Evolutionary conservation across 495 filamentous ascomycete genomes (phyloP).

Genomic region (Oleoguttula mirabilis): DNA sequence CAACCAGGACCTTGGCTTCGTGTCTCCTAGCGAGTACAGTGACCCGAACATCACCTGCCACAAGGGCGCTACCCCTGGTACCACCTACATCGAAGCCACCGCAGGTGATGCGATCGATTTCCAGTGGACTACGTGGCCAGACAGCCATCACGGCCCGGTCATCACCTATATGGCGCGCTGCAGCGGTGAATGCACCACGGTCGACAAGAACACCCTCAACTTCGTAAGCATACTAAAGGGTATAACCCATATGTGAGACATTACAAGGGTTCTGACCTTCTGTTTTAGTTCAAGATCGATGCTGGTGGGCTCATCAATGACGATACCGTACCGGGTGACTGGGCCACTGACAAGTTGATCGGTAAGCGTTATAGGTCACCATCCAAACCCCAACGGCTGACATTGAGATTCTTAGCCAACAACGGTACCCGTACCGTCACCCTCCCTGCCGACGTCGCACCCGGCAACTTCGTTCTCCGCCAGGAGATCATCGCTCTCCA

Average conservation of each 20-base stretch:
- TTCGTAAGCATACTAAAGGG: too few relatives aligned
- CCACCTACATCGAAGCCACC: slow-evolving; percentile 34
- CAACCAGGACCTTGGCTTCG: slow-evolving; percentile 44
- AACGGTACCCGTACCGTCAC: slow-evolving; percentile 58
- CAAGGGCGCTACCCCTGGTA: slow-evolving; percentile 41
- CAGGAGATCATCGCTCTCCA: slow-evolving; percentile 78
- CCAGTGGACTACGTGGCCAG: slow-evolving; percentile 46
- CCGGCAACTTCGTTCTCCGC: slow-evolving; percentile 69
- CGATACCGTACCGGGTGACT: slow-evolving; percentile 40
- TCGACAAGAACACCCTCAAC: too few relatives aligned
- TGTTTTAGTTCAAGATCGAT: slow-evolving; percentile 72
- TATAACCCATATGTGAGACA: too few relatives aligned
- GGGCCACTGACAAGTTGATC: slow-evolving; percentile 57
- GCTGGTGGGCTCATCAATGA: slow-evolving; percentile 47
- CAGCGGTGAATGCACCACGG: slow-evolving; percentile 50
- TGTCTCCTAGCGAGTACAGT: slow-evolving; percentile 28
- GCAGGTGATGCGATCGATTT: slow-evolving; percentile 32
- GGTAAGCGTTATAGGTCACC: too few relatives aligned
- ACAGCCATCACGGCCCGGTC: slow-evolving; percentile 56
- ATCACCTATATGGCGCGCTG: slow-evolving; percentile 67
- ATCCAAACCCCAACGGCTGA: too few relatives aligned
- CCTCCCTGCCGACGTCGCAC: slow-evolving; percentile 52
- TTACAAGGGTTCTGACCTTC: slow-evolving; percentile 49
- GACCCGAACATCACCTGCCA: slow-evolving; percentile 60
- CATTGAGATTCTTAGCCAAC: too few relatives aligned